Evolutionary conservation across 2,329 filamentous ascomycete species (phyloP).

Genomic region (Cladosporium sp.): DNA sequence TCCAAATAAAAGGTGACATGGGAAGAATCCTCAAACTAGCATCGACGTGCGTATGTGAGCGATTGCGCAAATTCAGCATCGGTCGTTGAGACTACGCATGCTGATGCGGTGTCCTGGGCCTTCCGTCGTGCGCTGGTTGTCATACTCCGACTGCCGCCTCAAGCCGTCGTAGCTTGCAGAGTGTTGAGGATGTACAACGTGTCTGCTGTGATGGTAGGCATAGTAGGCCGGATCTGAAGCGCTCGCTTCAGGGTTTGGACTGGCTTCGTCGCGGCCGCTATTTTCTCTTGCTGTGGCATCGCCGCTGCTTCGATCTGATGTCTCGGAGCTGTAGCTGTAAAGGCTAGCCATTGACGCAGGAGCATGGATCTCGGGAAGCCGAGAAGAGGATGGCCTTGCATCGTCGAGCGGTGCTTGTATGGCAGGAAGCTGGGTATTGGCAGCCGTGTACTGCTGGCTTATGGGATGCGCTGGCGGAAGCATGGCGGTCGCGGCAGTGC

Average conservation of each 20-base stretch:
- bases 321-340: slow-evolving; percentile 28
- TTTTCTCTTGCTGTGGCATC: slow-evolving; percentile 7
- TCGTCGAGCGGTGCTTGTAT: slow-evolving; percentile 14
- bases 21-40: too few relatives aligned
- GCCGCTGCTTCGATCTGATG: neutral
- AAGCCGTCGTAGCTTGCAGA: slow-evolving; percentile 23
- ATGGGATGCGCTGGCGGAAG: slow-evolving; percentile 17
- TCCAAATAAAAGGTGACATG: too few relatives aligned
- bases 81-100: neutral
- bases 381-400: slow-evolving; percentile 15
- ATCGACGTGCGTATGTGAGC: too few relatives aligned
- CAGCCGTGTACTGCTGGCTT: neutral
- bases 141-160: slow-evolving; percentile 22
- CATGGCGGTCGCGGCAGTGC: slow-evolving; percentile 18
- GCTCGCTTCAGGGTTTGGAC: slow-evolving; percentile 8
- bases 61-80: neutral
- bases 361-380: slow-evolving; percentile 1
- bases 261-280: slow-evolving; percentile 14
- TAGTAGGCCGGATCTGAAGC: slow-evolving; percentile 13
- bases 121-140: slow-evolving; percentile 15
- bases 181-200: slow-evolving; percentile 25
- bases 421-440: slow-evolving; percentile 12
- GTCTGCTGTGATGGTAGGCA: slow-evolving; percentile 14
- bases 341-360: slow-evolving; percentile 20
- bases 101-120: neutral